phyloP scores from a whole-genome alignment of 202 grass and related monocot genomes.

The Schoenoplectus tabernaemontani region DNA sequence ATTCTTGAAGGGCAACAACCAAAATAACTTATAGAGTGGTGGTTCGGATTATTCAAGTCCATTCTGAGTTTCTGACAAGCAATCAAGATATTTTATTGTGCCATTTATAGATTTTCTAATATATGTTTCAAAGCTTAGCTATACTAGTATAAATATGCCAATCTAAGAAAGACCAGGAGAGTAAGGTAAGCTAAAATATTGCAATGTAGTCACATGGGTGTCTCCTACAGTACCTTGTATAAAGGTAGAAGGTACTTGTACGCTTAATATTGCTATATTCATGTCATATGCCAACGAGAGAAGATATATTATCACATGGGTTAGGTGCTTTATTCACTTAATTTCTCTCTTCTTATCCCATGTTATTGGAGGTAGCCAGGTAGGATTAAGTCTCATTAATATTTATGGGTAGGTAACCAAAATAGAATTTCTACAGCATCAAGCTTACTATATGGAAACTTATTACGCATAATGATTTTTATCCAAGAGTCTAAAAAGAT shows the following conservation, averaged over 20 bases:
- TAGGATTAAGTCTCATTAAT: background rate
- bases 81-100: constrained; percentile 23
- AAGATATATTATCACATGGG: constrained; percentile 8
- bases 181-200: background rate
- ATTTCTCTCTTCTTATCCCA: background rate
- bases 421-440: background rate
- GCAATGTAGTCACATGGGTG: background rate
- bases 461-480: background rate
- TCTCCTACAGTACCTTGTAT: background rate
- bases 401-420: background rate
- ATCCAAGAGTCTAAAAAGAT: background rate
- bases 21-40: background rate
- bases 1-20: constrained; percentile 10
- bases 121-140: constrained; percentile 5
- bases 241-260: constrained; percentile 10
- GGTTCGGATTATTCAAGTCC: constrained; percentile 1
- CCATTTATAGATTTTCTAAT: background rate
- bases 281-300: constrained; percentile 6
- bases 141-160: background rate
- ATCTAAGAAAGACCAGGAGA: constrained; percentile 4
- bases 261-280: constrained; percentile 10
- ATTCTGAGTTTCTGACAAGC: constrained; percentile 18
- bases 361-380: background rate
- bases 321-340: background rate
- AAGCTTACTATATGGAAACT: background rate